Evolutionary conservation across 2,329 filamentous ascomycete species (phyloP), one percentile per base, ranked within the genome.

Genomic region (Aspergillus puulaauensis): DNA sequence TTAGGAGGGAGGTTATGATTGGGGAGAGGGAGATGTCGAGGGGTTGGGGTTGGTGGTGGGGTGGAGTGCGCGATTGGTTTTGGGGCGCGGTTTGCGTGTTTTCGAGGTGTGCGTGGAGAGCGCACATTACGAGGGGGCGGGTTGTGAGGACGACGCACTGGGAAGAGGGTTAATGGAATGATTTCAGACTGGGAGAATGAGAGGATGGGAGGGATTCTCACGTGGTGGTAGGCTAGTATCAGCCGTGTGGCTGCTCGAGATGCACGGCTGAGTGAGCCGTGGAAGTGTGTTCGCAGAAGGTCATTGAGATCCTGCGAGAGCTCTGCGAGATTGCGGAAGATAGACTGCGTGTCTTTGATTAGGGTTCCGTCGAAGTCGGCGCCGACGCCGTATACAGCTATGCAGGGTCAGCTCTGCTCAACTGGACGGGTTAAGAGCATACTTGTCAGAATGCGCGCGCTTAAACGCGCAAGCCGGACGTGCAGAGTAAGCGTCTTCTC

Each of bases 381-480:
- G 1, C 61, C 67, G 21, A 67, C 66, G 4, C 66, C 66, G 17
- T 68, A 69, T 3, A 69, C 66, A 17, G 65, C 67, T 69, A 3
- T 21, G 3, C 9, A 9, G 23, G 11, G 11, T 6, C 9, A 9
- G 51, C 14, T 37, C 31, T 6, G 6, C 8, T 5, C 9, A 6
- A 23, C 7, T 7, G 4, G 4, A 2, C 17, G 6, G 4, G 21
- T 35, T 7, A 15, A 14, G 4, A 14, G 31, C 49, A 49, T 52
- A 69, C 67, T 68, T 6, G 67, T 65, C n/a, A 69, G 33, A n/a
- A 68, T 69, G 3, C 57, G 64, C 17, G 67, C 64, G 55, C 65
- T 69, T 5, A 69, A 56, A 6, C 66, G 60, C 0, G 66, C 64
- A 33, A 69, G 61, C 21, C 65, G 62, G 17, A 69, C 66, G 52